Evolutionary conservation across 1,284 basidiomycete species (phyloP), one percentile per base, ranked within the genome.

Genomic region (Ganoderma multipileum): DNA sequence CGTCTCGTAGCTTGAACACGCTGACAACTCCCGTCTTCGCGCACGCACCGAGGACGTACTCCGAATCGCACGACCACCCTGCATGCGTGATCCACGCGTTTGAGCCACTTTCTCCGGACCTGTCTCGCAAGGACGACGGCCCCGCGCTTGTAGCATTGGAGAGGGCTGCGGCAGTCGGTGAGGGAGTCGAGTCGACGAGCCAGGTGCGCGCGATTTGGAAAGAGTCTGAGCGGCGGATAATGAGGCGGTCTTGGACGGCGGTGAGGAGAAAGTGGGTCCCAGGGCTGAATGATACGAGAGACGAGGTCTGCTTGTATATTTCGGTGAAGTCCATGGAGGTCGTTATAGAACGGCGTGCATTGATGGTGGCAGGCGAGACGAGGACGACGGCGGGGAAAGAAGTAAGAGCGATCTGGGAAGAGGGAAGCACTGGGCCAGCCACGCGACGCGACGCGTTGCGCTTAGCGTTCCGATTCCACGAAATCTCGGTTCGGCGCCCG

Each of bases 51-150:
- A 96, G 81, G 57, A 96, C 82, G 76, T 92, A 93, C 76, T 94
- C 89, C 0, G 94, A 94, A 75, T 95, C 93, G 73, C 86, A 87
- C 12, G 94, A 94, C 94, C 95, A 97, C 6, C 86, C 88, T 1
- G 92, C 82, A 72, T 92, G 89, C 30, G 93, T 91, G 75, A 96
- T 90, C 75, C 82, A 83, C 59, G 73, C 74, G 28, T 76, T 59
- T 60, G 41, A 26, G 4, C 39, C 14, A 16, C 59, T 41, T 3
- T 72, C 67, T 2, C 61, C 66, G 12, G 60, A 41, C 23, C 38
- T 61, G 18, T 63, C 41, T 50, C 67, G 73, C 62, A 33, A 66
- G 4, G 50, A 68, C 66, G 67, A 69, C 36, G 69, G 39, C 18
- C 70, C 54, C 20, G 67, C 47, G 42, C 67, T 66, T 28, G 68